Evolutionary conservation across 2,329 filamentous ascomycete species (phyloP), one percentile per base, ranked within the genome.

Genomic region (Calonectria leucothoes): DNA sequence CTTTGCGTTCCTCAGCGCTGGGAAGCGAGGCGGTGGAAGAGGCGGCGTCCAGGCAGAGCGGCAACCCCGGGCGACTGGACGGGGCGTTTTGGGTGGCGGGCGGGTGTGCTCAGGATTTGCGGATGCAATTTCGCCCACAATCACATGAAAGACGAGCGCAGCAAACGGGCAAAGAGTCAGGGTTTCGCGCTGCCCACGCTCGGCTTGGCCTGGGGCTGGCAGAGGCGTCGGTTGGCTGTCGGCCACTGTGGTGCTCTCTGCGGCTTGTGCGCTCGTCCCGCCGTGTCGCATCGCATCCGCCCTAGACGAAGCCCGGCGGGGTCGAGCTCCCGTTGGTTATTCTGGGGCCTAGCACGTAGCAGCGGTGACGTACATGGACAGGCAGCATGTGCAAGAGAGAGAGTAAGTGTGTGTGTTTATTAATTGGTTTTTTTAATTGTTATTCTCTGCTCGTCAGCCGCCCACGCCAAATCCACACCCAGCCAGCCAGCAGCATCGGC

Each of bases 101-200:
- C 23, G 31, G 42, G 35, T 48, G 69, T 29, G 42, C 63, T 66
- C 42, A 55, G 42, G 55, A 63, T 35, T 37, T 64, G 65, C 48
- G 35, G 55, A 48, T 49, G 65, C 45, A 68, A 68, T 68, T 69
- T 39, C 52, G 27, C 29, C 55, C 42, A 65, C 23, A 69, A 72
- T 72, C 70, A 72, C 70, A 72, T 72, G 70, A 69, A 69, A 72
- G 48, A 45, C 15, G 23, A 39, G 25, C n/a, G n/a, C n/a, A n/a
- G 33, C 31, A 63, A 63, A 55, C 48, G 35, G 55, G 55, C 35
- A 39, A 57, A 52, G 33, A 57, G 66, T 59, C 63, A 51, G 61
- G 48, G 45, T 57, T 25, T 67, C 48, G 35, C 55, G 33, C n/a
- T 59, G 55, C 55, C 59, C 64, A 68, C 70, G 64, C 66, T 68